Evolutionary conservation across 2,329 filamentous ascomycete species (phyloP).

Genomic region (Cytospora leucostoma): DNA sequence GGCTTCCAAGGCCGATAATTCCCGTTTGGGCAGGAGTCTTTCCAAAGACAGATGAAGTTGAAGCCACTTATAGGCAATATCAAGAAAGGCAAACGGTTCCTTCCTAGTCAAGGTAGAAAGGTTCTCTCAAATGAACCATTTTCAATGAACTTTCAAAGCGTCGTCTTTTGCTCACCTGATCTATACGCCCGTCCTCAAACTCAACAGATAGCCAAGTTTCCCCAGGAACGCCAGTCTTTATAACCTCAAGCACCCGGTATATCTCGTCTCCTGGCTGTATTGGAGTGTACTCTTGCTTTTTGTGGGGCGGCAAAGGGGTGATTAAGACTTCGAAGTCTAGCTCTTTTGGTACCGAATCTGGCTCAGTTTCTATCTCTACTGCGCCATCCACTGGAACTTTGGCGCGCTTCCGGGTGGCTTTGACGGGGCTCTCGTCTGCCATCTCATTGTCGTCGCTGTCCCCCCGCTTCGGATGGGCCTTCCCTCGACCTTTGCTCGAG

Average conservation of each 20-base stretch:
- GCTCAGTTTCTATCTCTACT: conserved; percentile 25
- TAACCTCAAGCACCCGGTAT: conserved; percentile 40
- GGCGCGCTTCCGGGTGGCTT: neutral
- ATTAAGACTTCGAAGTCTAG: conserved; percentile 36
- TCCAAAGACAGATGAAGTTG: neutral
- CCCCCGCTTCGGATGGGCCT: neutral
- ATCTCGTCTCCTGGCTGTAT: conserved; percentile 40
- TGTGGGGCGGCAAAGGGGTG: conserved; percentile 32
- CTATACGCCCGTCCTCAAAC: conserved; percentile 49
- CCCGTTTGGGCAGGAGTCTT: neutral
- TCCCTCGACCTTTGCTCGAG: conserved; percentile 5
- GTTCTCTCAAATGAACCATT: neutral
- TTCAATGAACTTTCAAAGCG: neutral
- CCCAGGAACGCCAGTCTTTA: conserved; percentile 31
- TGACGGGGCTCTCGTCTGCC: neutral
- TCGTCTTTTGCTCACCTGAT: conserved; percentile 43
- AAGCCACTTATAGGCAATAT: neutral
- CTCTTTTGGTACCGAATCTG: conserved; percentile 5
- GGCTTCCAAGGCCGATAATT: neutral
- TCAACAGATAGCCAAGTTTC: conserved; percentile 42
- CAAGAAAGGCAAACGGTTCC: neutral
- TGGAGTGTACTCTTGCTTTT: conserved; percentile 29
- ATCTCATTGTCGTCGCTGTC: neutral
- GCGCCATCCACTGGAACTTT: conserved; percentile 22
- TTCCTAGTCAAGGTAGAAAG: neutral